phyloP scores from a whole-genome alignment of 768 basidiomycete genomes.

The Phanerochaete sordida region DNA sequence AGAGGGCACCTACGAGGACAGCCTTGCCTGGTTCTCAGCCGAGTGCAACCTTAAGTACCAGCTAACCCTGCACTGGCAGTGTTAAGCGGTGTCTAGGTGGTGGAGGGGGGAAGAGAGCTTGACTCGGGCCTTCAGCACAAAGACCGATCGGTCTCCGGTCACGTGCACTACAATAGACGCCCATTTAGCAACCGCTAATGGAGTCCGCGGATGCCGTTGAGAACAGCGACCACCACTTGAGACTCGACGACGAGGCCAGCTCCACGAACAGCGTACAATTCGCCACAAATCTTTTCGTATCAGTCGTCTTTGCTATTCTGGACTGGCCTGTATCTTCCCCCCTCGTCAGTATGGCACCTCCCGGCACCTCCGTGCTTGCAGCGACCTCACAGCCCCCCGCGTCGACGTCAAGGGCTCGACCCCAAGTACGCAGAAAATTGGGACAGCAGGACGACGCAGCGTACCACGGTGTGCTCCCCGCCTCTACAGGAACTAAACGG shows the following conservation, averaged over 20 bases:
- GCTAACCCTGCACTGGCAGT: constrained; percentile 17
- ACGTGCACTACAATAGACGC: background rate
- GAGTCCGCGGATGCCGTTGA: background rate
- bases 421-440: constrained; percentile 19
- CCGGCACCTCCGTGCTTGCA: background rate
- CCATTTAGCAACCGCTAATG: background rate
- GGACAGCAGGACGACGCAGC: constrained; percentile 56
- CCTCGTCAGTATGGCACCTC: constrained; percentile 5
- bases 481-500: constrained; percentile 47
- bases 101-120: background rate
- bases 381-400: background rate
- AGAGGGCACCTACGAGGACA: constrained; percentile 12
- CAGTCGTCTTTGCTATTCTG: background rate
- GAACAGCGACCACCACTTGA: background rate
- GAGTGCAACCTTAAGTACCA: background rate
- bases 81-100: constrained; percentile 6
- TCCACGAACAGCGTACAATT: too few species aligned
- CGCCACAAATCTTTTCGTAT: background rate
- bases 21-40: constrained; percentile 7
- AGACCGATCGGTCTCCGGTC: too few species aligned
- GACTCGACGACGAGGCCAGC: background rate
- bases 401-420: constrained; percentile 2
- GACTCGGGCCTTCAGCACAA: too few species aligned
- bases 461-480: constrained; percentile 35
- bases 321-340: constrained; percentile 1